Percentiles rank a stretch among this genome's conserved stretches.
Evolutionary conservation across 164 flowering plant species (phyloP).

Genomic region (Kingdonia uniflora): DNA sequence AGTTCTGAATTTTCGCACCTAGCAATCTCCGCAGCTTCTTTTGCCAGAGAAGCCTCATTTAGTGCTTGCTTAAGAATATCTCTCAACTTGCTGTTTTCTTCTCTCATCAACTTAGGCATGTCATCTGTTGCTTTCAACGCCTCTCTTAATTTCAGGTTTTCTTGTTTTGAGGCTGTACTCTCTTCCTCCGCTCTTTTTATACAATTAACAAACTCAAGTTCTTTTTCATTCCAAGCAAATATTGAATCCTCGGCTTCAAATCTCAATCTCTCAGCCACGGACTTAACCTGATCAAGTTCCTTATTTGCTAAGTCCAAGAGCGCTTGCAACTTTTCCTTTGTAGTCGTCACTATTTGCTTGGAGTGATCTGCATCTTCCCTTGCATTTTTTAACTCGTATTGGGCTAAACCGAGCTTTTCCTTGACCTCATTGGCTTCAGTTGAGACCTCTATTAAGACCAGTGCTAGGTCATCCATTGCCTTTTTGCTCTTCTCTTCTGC

Average conservation of each 20-base stretch:
- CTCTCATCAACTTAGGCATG: slow-evolving; percentile 29
- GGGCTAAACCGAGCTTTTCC: slow-evolving; percentile 28
- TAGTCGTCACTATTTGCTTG: slow-evolving; percentile 18
- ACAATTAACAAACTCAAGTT: slow-evolving; percentile 54
- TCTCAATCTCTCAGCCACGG: slow-evolving; percentile 45
- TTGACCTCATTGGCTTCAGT: slow-evolving; percentile 40
- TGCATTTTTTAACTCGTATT: slow-evolving; percentile 27
- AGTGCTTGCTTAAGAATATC: slow-evolving; percentile 85
- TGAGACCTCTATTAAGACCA: slow-evolving; percentile 64
- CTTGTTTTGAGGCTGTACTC: slow-evolving; percentile 22
- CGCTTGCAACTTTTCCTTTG: slow-evolving; percentile 27
- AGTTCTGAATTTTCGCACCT: slow-evolving; percentile 56
- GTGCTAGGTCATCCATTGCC: slow-evolving; percentile 81
- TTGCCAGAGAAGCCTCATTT: slow-evolving; percentile 68
- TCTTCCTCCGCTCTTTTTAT: slow-evolving; percentile 70
- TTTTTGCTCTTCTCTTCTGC: slow-evolving; percentile 63
- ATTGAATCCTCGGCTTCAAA: slow-evolving; percentile 67
- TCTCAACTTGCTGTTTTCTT: slow-evolving; percentile 53
- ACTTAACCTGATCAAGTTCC: slow-evolving; percentile 39
- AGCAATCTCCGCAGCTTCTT: slow-evolving; percentile 74
- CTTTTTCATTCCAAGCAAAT: slow-evolving; percentile 64
- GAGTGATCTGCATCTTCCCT: slow-evolving; percentile 31
- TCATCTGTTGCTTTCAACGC: slow-evolving; percentile 30
- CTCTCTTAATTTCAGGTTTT: slow-evolving; percentile 28
- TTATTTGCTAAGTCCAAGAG: slow-evolving; percentile 38